Conservation (phyloP, 177 flowering plant species). For the Vitis hybrid region DNA sequence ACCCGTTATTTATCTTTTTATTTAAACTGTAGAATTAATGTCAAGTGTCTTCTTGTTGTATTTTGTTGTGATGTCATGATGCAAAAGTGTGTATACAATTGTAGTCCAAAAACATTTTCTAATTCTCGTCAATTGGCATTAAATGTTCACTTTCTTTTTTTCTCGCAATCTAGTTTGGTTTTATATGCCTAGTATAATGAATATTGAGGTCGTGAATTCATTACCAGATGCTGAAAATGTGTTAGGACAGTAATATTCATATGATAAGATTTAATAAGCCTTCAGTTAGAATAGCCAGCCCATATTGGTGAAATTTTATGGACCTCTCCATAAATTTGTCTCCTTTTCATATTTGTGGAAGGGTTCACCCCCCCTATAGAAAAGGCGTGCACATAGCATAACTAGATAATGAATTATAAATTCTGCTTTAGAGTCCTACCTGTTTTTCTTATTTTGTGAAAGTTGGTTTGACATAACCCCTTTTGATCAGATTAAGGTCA, state of each 20-base stretch:
- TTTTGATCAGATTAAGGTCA: background rate
- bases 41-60: slow-evolving; percentile 4
- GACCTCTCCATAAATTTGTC: background rate
- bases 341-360: background rate
- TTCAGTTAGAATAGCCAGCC: too few species aligned
- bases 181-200: background rate
- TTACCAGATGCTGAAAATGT: background rate
- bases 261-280: too few species aligned
- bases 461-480: slow-evolving; percentile 5
- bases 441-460: background rate
- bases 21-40: background rate
- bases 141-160: background rate
- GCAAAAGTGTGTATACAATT: background rate
- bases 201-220: background rate
- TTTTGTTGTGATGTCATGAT: slow-evolving; percentile 11
- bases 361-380: too few species aligned
- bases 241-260: background rate
- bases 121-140: background rate
- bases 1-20: slow-evolving; percentile 8
- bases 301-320: background rate
- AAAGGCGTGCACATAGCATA: background rate
- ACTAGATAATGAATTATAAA: background rate
- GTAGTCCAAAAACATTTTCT: background rate
- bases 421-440: background rate
- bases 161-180: background rate